Evolutionary conservation across 1,139 yeast genomes (phyloP).

Genomic region (Blastobotrys serpentis): DNA sequence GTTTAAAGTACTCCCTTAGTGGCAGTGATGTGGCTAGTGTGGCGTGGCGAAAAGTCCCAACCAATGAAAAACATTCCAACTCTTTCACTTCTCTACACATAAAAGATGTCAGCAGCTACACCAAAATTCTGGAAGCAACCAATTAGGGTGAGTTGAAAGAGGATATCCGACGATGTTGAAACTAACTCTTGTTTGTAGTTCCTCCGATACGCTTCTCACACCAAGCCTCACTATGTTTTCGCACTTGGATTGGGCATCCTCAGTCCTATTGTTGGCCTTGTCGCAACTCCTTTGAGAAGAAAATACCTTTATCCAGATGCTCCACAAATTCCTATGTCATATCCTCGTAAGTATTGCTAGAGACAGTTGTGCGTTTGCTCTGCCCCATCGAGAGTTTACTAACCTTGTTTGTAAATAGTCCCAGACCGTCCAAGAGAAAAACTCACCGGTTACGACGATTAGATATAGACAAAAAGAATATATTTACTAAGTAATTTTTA

Average conservation of each 20-base stretch:
- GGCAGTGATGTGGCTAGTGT: neutral
- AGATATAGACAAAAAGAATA: conserved; percentile 20
- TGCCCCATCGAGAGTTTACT: conserved; percentile 6
- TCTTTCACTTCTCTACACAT: conserved; percentile 7
- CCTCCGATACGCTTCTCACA: conserved; percentile 77
- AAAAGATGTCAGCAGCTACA: conserved; percentile 10
- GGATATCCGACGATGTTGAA: conserved; percentile 5
- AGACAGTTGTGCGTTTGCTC: neutral
- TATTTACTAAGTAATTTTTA: neutral
- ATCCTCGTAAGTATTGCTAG: conserved; percentile 48
- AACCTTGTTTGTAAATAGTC: conserved; percentile 26
- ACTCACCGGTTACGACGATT: conserved; percentile 40
- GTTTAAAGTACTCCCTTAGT: no score
- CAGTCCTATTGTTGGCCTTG: conserved; percentile 62
- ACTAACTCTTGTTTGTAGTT: conserved; percentile 50
- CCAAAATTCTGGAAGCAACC: conserved; percentile 30
- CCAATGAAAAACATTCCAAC: conserved; percentile 4
- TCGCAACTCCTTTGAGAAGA: conserved; percentile 69
- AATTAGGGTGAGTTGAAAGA: conserved; percentile 22
- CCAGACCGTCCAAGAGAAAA: conserved; percentile 37
- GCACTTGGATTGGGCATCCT: conserved; percentile 65
- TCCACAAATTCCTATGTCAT: conserved; percentile 63
- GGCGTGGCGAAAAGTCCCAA: neutral
- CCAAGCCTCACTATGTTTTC: conserved; percentile 73
- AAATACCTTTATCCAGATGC: conserved; percentile 66